Evolutionary conservation across 208 protist species (phyloP).

Genomic region (Leishmania braziliensis): DNA sequence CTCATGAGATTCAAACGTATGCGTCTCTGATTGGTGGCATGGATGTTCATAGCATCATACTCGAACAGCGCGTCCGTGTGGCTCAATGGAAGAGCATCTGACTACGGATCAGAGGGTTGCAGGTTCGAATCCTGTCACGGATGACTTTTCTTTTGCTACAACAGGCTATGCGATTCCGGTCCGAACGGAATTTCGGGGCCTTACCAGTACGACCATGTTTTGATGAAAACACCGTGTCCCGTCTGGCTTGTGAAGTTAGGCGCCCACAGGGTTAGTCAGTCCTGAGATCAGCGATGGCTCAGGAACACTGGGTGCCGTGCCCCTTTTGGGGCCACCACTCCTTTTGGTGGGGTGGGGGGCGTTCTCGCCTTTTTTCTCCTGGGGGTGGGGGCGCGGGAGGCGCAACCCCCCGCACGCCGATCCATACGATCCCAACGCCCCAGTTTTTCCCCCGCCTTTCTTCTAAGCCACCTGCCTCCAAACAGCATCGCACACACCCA

Average conservation of each 20-base stretch:
- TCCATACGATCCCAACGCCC: not conserved
- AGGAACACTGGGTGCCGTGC: not conserved
- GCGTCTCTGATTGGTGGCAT: too few species aligned
- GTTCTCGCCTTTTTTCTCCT: too few species aligned
- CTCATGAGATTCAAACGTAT: not conserved
- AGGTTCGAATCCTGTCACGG: slow-evolving; percentile 91
- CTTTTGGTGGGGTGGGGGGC: too few species aligned
- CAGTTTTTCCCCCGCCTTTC: not conserved
- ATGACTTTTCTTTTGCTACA: slow-evolving; percentile 33
- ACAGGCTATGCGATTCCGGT: too few species aligned
- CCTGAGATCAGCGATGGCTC: not conserved
- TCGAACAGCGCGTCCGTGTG: slow-evolving; percentile 49
- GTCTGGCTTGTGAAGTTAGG: not conserved
- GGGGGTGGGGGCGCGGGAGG: too few species aligned
- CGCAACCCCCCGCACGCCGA: not conserved
- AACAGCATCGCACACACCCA: not conserved
- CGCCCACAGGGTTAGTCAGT: not conserved
- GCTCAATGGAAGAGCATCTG: slow-evolving; percentile 92
- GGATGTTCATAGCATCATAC: too few species aligned
- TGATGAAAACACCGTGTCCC: not conserved
- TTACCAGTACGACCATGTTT: not conserved
- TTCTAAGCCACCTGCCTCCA: not conserved
- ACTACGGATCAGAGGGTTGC: slow-evolving; percentile 90
- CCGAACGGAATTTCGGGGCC: too few species aligned
- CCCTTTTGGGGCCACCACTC: not conserved